These are phyloP conservation scores for Mucor saturninus DNA, from an alignment of 371 early-diverging fungal species.

Conservation along the genomic window DNA sequence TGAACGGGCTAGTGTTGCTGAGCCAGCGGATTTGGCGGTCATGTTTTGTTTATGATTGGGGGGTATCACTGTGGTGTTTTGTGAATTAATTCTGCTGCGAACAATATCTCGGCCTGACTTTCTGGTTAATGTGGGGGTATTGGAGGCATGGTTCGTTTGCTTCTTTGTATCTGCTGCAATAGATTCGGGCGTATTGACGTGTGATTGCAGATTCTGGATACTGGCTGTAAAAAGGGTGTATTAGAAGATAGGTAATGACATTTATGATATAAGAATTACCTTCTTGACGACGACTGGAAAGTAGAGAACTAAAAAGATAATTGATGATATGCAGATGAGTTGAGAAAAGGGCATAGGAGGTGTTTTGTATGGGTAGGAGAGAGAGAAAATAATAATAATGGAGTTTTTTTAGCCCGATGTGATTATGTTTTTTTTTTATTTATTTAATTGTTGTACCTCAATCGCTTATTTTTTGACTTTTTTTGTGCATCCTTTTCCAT, in stretches of 20 bases:
- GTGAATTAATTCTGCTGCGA: slow-evolving; percentile 1
- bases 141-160: slow-evolving; percentile 8
- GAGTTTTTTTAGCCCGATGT: background rate
- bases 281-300: slow-evolving; percentile 30
- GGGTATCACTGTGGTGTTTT: background rate
- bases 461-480: slow-evolving; percentile 28
- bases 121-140: slow-evolving; percentile 16
- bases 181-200: slow-evolving; percentile 4
- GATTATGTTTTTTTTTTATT: background rate
- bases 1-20: slow-evolving; percentile 14
- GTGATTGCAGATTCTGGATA: slow-evolving; percentile 3
- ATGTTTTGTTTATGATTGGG: background rate
- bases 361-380: background rate
- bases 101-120: slow-evolving; percentile 18
- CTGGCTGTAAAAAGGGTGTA: background rate
- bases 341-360: slow-evolving; percentile 20
- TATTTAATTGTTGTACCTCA: slow-evolving; percentile 17
- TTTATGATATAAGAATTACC: background rate
- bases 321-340: slow-evolving; percentile 24
- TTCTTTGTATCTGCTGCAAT: slow-evolving; percentile 1
- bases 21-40: slow-evolving; percentile 27
- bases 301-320: slow-evolving; percentile 23
- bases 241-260: background rate
- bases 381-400: slow-evolving; percentile 1
- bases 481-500: slow-evolving; percentile 14